Conservation (phyloP, 495 filamentous ascomycete genomes). For the Pseudoneurospora amorphoporcata region DNA sequence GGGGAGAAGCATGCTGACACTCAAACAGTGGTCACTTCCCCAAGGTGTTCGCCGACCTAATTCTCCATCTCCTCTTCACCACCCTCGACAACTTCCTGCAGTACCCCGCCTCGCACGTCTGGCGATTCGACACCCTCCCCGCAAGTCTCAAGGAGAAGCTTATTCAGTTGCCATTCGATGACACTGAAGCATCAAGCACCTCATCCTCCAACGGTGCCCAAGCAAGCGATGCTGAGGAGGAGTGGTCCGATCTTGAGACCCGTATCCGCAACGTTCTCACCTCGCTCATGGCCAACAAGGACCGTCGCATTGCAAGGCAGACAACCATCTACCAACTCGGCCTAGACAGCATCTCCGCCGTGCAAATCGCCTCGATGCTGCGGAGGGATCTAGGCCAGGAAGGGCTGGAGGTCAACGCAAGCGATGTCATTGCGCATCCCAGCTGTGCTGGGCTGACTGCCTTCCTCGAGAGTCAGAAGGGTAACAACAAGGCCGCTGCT, state of each 20-base stretch:
- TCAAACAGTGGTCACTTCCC: conserved; percentile 22
- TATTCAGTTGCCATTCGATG: background rate
- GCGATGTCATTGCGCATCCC: conserved; percentile 58
- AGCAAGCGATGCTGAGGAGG: background rate
- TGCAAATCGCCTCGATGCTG: conserved; percentile 59
- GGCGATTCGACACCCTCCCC: background rate
- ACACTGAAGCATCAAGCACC: background rate
- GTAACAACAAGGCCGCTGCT: too few species aligned
- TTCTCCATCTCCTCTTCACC: conserved; percentile 39
- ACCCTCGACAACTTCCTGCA: conserved; percentile 26
- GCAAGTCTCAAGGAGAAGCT: conserved; percentile 1
- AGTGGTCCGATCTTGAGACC: conserved; percentile 42
- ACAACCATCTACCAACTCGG: conserved; percentile 75
- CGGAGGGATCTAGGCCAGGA: conserved; percentile 28
- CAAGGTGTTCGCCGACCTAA: conserved; percentile 23
- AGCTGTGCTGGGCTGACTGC: conserved; percentile 38
- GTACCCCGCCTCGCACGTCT: conserved; percentile 24
- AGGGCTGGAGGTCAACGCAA: conserved; percentile 44
- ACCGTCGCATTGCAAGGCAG: conserved; percentile 43
- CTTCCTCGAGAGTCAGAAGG: conserved; percentile 10
- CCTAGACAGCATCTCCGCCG: conserved; percentile 79
- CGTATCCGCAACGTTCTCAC: conserved; percentile 47
- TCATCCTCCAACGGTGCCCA: background rate
- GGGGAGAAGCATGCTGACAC: background rate
- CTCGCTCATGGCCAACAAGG: conserved; percentile 38